Evolutionary conservation across 805 yeast genomes (phyloP), one percentile per base, ranked within the genome.

Genomic region (Candida sonorensis): DNA sequence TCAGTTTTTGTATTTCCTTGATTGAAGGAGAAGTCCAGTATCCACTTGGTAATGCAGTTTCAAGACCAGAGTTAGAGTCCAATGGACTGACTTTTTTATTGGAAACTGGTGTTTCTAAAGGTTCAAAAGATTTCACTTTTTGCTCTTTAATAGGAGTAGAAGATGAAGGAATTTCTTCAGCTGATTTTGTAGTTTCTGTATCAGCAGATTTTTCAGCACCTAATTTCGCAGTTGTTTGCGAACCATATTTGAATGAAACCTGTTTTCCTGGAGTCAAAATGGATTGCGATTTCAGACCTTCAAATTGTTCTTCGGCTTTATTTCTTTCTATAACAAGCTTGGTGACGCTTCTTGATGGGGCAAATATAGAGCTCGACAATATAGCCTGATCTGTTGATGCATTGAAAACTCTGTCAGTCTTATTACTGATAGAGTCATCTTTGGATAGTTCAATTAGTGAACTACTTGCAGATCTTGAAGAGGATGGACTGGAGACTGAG

Each of bases 1-100:
- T 55, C 68, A 73, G 66, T 12, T 65, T 57, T 34, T 71, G 67
- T 32, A 92, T 61, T 30, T 77, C 77, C 5, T 76, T 71, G 23
- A 80, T 50, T 3, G 86, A 65, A 12, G 98, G 98, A 5, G 83
- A 73, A 33, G 78, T 80, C 84, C 92, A 92, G 59, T 88, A 92
- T 5, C 88, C 95, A 30, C 81, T 73, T 10, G 76, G 56, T 30
- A 55, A 37, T 3, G 16, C 30, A 10, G 16, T 21, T 26, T 17
- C 30, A 11, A 17, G 17, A 23, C 12, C 27, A 9, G 32, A 12
- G 23, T 21, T 33, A 15, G 14, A 26, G 9, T 17, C 26, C 0
- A 20, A 13, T 7, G 26, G 33, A 12, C 26, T 26, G 3, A 27
- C 29, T 19, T 35, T 27, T 13, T 34, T 27, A 6, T 16, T n/a